Evolutionary conservation across 768 basidiomycete species (phyloP), one percentile per base, ranked within the genome.

Genomic region (Omphalotus guepiniiformis): DNA sequence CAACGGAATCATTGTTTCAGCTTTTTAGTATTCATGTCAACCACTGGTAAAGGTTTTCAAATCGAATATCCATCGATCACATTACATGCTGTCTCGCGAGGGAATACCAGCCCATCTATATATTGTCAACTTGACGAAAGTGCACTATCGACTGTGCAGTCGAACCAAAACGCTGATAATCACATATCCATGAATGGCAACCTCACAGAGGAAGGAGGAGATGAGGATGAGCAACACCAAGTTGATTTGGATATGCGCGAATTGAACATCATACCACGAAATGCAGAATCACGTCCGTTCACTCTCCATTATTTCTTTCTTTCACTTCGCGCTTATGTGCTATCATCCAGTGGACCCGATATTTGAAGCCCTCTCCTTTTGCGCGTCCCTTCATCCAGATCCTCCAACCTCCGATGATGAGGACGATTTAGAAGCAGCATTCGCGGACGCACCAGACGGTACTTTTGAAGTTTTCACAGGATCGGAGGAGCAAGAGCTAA

Each of bases 71-170:
- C 90, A 8, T 73, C 85, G 4, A 88, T 99, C 59, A 95, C 92
- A 1, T 78, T 99, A 2, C 96, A 99, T 57, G 96, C 96, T 21
- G 78, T 94, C 45, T 90, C 93, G 1, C 83, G 92, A 37, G 78
- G 80, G 35, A 50, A 47, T 37, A 51, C 66, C 7, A 74, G 72
- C 0, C 83, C 88, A 3, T 85, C 82, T 6, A 78, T 98, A 60
- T 98, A 97, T 65, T 96, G 93, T 61, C 96, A 99, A 56, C 78
- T 98, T 9, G 94, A 96, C 56, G 91, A 91, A 34, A 52, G 48
- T 19, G 56, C 40, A 9, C 66, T 67, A 25, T 62, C 59, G 46
- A 56, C 57, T 12, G 16, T 39, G 38, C 28, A 19, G 23, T 30
- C 37, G 46, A 13, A 37, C 0, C 26, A 30, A 12, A 38, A 38